A percentile compares a stretch with the other conserved stretches of the same genome.
These are phyloP conservation scores for Rhizopogon rudus DNA, from an alignment of 768 basidiomycete species.

Conservation along the genomic window DNA sequence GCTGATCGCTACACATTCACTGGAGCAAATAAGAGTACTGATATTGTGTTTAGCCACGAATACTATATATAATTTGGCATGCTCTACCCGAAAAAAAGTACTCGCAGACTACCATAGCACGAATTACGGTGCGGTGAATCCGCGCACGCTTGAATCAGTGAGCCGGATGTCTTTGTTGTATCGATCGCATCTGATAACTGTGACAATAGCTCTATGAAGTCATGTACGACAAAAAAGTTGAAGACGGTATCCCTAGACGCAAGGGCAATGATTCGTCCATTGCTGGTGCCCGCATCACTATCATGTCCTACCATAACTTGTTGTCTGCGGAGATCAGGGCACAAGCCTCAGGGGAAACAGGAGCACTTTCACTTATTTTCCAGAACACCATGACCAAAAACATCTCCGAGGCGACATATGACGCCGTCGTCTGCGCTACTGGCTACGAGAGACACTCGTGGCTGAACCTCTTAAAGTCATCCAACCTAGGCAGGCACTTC, in stretches of 20 bases:
- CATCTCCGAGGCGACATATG: constrained; percentile 32
- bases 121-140: constrained; percentile 52
- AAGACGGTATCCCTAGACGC: constrained; percentile 35
- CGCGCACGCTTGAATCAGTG: constrained; percentile 38
- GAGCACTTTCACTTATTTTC: constrained; percentile 22
- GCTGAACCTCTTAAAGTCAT: constrained; percentile 36
- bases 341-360: neutral
- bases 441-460: constrained; percentile 49
- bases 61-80: constrained; percentile 32
- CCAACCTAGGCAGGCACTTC: constrained; percentile 33
- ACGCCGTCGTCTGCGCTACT: constrained; percentile 47
- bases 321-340: constrained; percentile 23
- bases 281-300: constrained; percentile 28
- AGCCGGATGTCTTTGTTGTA: constrained; percentile 7
- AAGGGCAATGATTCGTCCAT: constrained; percentile 11
- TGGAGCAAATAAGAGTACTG: neutral
- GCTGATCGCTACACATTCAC: constrained; percentile 8
- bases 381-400: constrained; percentile 34
- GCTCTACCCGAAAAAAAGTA: constrained; percentile 28
- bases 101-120: constrained; percentile 43
- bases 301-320: constrained; percentile 33
- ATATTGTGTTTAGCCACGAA: constrained; percentile 30
- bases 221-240: constrained; percentile 46
- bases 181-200: neutral
- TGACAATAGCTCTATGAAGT: constrained; percentile 39